Conservation (phyloP, 805 yeast genomes). For the Martiniozyma abietophila region DNA sequence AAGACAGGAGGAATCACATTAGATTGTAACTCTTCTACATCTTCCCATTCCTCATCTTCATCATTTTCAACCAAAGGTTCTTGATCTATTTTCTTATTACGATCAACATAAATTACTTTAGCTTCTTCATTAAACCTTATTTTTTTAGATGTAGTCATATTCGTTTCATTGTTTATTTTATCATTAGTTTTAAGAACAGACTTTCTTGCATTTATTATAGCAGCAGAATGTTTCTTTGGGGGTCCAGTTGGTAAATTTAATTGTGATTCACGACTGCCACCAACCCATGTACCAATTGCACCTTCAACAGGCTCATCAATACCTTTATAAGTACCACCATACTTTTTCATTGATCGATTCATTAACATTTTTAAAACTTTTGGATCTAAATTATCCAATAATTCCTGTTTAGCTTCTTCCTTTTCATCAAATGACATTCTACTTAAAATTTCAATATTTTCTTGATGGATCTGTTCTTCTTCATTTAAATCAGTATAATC, state of each 20-base stretch:
- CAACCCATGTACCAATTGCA: constrained; percentile 29
- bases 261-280: constrained; percentile 24
- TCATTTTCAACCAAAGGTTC: constrained; percentile 16
- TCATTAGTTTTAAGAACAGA: constrained; percentile 13
- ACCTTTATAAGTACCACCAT: constrained; percentile 18
- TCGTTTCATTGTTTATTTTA: constrained; percentile 5
- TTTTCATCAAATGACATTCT: constrained; percentile 61
- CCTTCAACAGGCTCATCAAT: constrained; percentile 19
- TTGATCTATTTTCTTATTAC: constrained; percentile 6
- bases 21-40: constrained; percentile 32
- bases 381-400: constrained; percentile 62
- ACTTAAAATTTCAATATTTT: constrained; percentile 55
- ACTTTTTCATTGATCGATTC: constrained; percentile 44
- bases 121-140: constrained; percentile 27
- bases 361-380: constrained; percentile 49
- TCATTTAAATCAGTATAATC: constrained; percentile 36
- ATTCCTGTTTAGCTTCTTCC: constrained; percentile 52
- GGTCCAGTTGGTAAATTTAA: constrained; percentile 28
- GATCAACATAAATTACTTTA: constrained; percentile 22
- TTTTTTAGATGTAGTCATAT: constrained; percentile 16
- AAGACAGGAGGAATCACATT: constrained; percentile 9
- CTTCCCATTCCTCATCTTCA: constrained; percentile 44
- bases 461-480: constrained; percentile 66
- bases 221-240: constrained; percentile 10
- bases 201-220: constrained; percentile 6